Evolutionary conservation across 768 basidiomycete genomes (phyloP), one percentile per base, ranked within the genome.

Genomic region (Suillus subluteus): DNA sequence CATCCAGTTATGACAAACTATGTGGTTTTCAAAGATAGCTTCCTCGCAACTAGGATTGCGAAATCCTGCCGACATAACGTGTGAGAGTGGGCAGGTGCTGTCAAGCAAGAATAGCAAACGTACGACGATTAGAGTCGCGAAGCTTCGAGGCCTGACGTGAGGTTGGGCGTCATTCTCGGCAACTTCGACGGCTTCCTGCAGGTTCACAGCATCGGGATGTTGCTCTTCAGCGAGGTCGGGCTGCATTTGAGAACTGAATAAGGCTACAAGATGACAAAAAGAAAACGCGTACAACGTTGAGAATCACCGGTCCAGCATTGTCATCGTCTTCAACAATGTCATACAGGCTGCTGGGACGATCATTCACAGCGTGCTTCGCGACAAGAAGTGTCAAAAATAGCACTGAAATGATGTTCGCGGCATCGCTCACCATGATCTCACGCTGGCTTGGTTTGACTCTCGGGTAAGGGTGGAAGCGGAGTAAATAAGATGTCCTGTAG

Each of bases 401-500:
- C 58, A 18, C 6, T 41, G 40, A 16, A 26, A 43, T 61, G 16
- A 41, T n/a, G 66, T 63, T 21, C 50, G 26, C 9, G 32, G 55
- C 18, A 18, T 43, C 11, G 58, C 58, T 61, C 46, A 65, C 64
- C 26, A 65, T 30, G 6, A 52, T 61, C 46, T 69, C 68, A 13
- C 56, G 68, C 8, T 59, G 52, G 37, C 63, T 62, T 3, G 35
- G 66, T 26, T 58, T 52, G 4, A 65, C 63, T 18, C 68, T 66
- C 15, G 67, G 61, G 48, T 69, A 67, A 11, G 68, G 68, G 18
- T 69, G 67, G 38, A 58, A 69, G 12, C 68, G 55, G 8, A 68
- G 54, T 46, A 69, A 44, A 32, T 69, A 46, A 4, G 67, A 69
- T 2, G 64, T 58, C 15, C 67, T 58, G 48, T 69, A 69, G 30